These are phyloP conservation scores for Lentinula sp. DNA, from an alignment of 768 basidiomycete genomes.

Conservation along the genomic window DNA sequence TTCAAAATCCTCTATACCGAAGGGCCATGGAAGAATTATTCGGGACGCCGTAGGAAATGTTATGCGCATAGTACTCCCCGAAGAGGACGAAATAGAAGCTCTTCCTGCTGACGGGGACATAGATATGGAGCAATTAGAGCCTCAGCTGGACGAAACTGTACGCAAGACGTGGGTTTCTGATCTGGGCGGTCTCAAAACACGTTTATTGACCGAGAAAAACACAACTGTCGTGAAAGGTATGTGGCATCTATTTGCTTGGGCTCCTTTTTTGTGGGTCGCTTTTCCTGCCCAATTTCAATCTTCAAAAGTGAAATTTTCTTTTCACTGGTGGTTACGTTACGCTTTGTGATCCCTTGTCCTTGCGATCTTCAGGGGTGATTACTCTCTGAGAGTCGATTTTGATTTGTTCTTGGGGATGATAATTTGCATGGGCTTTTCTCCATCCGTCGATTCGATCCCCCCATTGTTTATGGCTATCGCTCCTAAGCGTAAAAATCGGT, in stretches of 20 bases:
- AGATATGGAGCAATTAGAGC: constrained; percentile 36
- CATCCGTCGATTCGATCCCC: not conserved
- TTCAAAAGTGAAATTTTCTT: not conserved
- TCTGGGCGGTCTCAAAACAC: constrained; percentile 22
- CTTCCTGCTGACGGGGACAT: constrained; percentile 15
- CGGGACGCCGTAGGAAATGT: constrained; percentile 77
- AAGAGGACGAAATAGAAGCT: constrained; percentile 35
- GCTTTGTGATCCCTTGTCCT: not conserved
- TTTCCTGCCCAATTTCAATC: not conserved
- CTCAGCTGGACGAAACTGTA: constrained; percentile 24
- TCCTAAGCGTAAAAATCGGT: constrained; percentile 5
- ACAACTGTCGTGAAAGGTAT: constrained; percentile 34
- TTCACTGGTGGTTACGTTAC: not conserved
- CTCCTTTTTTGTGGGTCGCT: not conserved
- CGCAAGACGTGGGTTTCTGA: constrained; percentile 34
- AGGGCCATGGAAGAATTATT: constrained; percentile 75
- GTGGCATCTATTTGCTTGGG: constrained; percentile 10
- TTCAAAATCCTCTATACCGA: constrained; percentile 30
- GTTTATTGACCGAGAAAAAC: constrained; percentile 15
- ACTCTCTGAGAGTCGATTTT: too few species aligned
- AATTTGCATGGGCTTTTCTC: not conserved
- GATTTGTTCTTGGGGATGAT: too few species aligned
- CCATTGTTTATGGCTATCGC: not conserved
- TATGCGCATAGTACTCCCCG: constrained; percentile 58
- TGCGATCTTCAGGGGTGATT: not conserved